Base-by-base conservation (phyloP, 768 basidiomycete species). In the Kwoniella shandongensis region DNA sequence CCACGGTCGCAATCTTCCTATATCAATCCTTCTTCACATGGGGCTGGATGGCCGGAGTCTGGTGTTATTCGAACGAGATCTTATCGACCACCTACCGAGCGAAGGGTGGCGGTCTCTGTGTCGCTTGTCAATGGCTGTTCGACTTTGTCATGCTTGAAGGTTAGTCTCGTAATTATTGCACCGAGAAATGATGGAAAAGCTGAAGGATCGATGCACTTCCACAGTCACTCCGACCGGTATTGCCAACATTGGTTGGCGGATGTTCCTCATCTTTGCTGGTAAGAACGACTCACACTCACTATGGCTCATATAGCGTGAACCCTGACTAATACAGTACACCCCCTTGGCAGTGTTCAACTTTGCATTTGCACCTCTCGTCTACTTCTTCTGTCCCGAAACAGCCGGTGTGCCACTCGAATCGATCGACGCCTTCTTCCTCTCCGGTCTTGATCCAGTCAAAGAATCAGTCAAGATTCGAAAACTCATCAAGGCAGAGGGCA, bases 91-190 rank as follows among this genome's bases (percentile, higher is more conserved):
- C 51, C 22, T 52, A 52, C 27, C 13, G 51, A 22, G 26, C 39
- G 8, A 52, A 52, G 40, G 51, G 51, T 32, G 51, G 39, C 29
- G 51, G 60, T 51, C 54, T 61, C 3, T 48, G 47, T 36, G 60
- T 61, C 10, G 60, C 60, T 40, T 27, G 56, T 20, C 60, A 61
- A 52, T 61, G 60, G 60, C 50, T 61, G 23, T 61, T 61, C 36
- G 60, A 61, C 47, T 61, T 61, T 42, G 60, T 61, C 5, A 25
- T 61, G 29, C 60, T 61, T 15, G 30, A 39, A 42, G 57, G 57
- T 58, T 18, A 45, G 49, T 30, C 25, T n/a, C 3, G 48, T 25
- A 15, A 26, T 13, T 26, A 45, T 26, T 45, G 44, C 23, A 6
- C 7, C 8, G 44, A n/a, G n/a, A n/a, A n/a, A n/a, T n/a, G n/a